These are phyloP conservation scores for Albifimbria verrucaria DNA, from an alignment of 2,329 filamentous ascomycete species.

Conservation along the genomic window DNA sequence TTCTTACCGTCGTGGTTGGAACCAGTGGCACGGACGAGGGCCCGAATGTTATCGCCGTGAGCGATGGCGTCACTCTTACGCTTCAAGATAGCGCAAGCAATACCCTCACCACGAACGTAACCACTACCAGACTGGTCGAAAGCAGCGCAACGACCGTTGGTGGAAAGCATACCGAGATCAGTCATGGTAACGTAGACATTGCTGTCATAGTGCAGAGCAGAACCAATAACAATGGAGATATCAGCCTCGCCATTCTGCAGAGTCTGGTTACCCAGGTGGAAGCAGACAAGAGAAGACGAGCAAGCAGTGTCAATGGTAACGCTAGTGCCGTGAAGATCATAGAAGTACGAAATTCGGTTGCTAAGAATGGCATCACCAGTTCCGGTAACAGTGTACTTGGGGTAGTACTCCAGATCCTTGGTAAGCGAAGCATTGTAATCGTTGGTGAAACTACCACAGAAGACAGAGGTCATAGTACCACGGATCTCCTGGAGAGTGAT, in stretches of 20 bases:
- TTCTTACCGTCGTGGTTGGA: conserved; percentile 36
- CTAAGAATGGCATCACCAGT: conserved; percentile 39
- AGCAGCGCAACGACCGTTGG: conserved; percentile 19
- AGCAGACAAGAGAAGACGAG: conserved; percentile 43
- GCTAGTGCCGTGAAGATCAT: conserved; percentile 48
- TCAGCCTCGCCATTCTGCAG: conserved; percentile 11
- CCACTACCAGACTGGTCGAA: conserved; percentile 37
- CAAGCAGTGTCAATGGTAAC: conserved; percentile 49
- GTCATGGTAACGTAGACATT: conserved; percentile 19
- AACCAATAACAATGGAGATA: conserved; percentile 19
- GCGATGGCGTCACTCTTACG: conserved; percentile 36
- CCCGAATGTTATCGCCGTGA: conserved; percentile 36
- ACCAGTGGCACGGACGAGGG: conserved; percentile 29
- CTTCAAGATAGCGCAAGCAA: conserved; percentile 37
- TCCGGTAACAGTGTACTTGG: conserved; percentile 29
- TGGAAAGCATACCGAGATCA: conserved; percentile 22
- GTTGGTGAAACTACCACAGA: conserved; percentile 25
- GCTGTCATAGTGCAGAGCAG: conserved; percentile 17
- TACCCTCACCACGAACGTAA: conserved; percentile 43
- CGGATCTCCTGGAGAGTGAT: conserved; percentile 21
- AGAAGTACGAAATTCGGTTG: conserved; percentile 52
- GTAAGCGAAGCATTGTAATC: conserved; percentile 20
- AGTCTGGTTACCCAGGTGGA: conserved; percentile 36
- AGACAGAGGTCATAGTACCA: conserved; percentile 23
- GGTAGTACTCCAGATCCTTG: conserved; percentile 26